Percentiles rank a stretch among this genome's conserved stretches.
Conservation (phyloP, 139 green algal species). For the Closterium sp. region DNA sequence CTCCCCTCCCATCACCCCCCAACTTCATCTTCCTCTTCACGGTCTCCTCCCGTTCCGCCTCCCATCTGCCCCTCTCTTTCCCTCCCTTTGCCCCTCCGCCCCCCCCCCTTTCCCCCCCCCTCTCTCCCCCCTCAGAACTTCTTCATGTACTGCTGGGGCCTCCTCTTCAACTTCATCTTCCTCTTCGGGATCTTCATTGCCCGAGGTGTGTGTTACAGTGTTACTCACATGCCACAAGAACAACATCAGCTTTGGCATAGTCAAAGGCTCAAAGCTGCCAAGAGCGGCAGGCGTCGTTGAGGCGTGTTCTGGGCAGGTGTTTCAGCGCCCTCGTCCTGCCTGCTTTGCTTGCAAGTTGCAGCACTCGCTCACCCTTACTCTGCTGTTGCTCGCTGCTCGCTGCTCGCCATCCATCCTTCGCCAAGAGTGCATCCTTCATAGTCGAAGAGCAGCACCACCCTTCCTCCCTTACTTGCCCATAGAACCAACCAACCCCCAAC, state of each 20-base stretch:
- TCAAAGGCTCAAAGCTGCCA: no score
- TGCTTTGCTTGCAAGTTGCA: no score
- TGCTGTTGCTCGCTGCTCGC: no score
- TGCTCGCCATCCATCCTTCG: background rate
- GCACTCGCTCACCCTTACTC: no score
- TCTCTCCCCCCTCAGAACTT: conserved; percentile 77
- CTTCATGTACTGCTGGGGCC: conserved; percentile 94
- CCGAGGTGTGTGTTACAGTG: conserved; percentile 6
- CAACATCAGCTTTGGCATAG: no score
- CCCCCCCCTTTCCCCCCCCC: background rate
- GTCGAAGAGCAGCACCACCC: no score
- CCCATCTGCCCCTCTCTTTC: background rate
- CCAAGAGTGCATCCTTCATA: no score
- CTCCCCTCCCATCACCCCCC: background rate
- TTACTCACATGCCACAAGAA: no score
- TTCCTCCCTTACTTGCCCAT: background rate
- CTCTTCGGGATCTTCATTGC: conserved; percentile 18
- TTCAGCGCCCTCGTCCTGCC: no score
- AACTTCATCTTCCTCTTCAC: background rate
- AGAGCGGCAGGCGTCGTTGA: no score
- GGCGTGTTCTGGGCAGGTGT: no score
- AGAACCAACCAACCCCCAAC: background rate
- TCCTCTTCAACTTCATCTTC: conserved; percentile 76
- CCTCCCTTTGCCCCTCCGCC: background rate
- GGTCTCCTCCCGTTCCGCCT: background rate